phyloP scores from a whole-genome alignment of 345 rosid genomes.

The Eucalyptus brandiana region DNA sequence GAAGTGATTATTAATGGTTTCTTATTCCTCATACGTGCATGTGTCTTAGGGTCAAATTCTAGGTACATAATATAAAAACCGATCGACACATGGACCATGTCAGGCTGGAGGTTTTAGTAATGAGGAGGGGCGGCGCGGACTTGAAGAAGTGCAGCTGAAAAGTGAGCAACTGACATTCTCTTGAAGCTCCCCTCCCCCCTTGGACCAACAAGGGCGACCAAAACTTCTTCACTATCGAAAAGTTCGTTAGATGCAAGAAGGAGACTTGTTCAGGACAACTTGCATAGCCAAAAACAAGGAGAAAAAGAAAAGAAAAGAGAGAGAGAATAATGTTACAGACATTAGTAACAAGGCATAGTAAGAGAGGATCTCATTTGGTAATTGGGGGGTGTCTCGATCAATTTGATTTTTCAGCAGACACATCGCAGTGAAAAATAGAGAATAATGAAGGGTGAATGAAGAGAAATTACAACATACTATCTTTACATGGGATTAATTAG shows the following conservation, averaged over 20 bases:
- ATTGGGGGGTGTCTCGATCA: not conserved
- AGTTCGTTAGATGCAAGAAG: not conserved
- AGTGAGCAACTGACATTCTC: not conserved
- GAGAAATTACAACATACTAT: not conserved
- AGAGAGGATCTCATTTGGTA: not conserved
- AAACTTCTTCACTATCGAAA: not conserved
- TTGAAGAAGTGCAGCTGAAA: not conserved
- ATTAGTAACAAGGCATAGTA: not conserved
- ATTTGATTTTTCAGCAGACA: not conserved
- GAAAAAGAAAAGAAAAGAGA: not conserved
- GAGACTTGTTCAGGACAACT: not conserved
- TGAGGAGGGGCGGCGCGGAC: not conserved
- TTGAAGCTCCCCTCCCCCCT: not conserved
- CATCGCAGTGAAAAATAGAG: not conserved
- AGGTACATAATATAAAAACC: not conserved
- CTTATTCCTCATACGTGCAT: not conserved
- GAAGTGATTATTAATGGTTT: not conserved
- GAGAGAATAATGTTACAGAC: not conserved
- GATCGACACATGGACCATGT: not conserved
- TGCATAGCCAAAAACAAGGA: not conserved
- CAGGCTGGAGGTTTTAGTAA: not conserved
- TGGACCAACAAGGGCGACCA: not conserved
- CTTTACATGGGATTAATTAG: not conserved
- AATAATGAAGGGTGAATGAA: rapidly evolving
- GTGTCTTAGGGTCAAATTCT: not conserved